Percentiles rank a stretch among this genome's conserved stretches.
phyloP scores from a whole-genome alignment of 805 yeast genomes.

The Candida succiphila region DNA sequence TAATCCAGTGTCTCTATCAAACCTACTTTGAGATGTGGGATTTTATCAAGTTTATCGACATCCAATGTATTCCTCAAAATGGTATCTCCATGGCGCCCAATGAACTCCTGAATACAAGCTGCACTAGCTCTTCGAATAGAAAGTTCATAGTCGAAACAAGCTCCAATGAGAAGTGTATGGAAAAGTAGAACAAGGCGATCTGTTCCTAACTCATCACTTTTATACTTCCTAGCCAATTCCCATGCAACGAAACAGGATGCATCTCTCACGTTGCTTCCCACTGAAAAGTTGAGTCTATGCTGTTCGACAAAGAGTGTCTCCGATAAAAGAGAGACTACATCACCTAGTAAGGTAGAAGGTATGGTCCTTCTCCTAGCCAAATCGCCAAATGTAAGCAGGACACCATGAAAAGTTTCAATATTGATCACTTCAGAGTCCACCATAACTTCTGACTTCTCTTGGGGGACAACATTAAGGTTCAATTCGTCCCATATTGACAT shows the following conservation, averaged over 20 bases:
- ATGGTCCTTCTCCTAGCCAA: constrained; percentile 15
- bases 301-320: constrained; percentile 49
- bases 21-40: constrained; percentile 30
- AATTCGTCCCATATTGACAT: no score
- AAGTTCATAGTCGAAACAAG: constrained; percentile 66
- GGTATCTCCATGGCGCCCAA: constrained; percentile 60
- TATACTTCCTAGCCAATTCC: constrained; percentile 48
- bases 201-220: constrained; percentile 9
- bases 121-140: constrained; percentile 71
- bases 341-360: constrained; percentile 13
- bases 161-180: constrained; percentile 34
- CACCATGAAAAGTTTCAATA: constrained; percentile 44
- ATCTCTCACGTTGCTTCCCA: constrained; percentile 70
- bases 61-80: constrained; percentile 18
- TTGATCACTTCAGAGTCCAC: constrained; percentile 24
- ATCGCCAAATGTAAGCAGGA: constrained; percentile 48
- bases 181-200: constrained; percentile 13
- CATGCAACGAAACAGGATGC: constrained; percentile 80
- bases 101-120: constrained; percentile 78
- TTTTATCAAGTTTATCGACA: constrained; percentile 3
- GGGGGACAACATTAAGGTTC: not conserved
- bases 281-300: constrained; percentile 33
- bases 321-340: constrained; percentile 29
- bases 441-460: constrained; percentile 1
- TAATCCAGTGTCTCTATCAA: constrained; percentile 55